Percentiles rank a stretch among this genome's conserved stretches.
These are phyloP conservation scores for Phytophthora pluvialis DNA, from an alignment of 352 stramenopile species.

Conservation along the genomic window DNA sequence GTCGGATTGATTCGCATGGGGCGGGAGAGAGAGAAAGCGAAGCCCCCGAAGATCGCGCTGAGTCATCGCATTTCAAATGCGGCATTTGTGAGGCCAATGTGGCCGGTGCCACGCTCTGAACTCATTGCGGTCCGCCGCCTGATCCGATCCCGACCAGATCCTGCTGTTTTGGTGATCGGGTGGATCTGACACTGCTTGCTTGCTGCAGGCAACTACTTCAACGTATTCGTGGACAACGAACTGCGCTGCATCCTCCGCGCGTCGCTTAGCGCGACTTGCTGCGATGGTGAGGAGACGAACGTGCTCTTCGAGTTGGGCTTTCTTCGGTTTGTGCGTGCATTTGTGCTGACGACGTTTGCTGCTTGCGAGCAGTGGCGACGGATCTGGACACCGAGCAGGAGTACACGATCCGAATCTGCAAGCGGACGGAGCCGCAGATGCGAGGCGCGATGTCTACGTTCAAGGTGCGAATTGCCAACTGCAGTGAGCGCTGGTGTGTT, in stretches of 20 bases:
- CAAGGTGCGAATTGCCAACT: conserved; percentile 49
- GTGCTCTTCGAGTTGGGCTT: background rate
- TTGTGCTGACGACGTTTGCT: conserved; percentile 11
- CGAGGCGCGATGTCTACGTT: conserved; percentile 86
- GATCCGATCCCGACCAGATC: conserved; percentile 18
- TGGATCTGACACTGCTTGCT: conserved; percentile 10
- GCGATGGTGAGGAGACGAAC: conserved; percentile 55
- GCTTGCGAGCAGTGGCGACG: conserved; percentile 52
- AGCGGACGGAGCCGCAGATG: conserved; percentile 88
- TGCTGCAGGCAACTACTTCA: conserved; percentile 86
- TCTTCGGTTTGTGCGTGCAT: background rate
- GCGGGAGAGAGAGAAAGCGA: conserved; percentile 11
- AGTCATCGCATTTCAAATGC: conserved; percentile 2
- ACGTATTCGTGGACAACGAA: conserved; percentile 81
- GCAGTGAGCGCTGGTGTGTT: background rate
- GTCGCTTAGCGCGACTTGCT: conserved; percentile 79
- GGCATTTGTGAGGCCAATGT: conserved; percentile 25
- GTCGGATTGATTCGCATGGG: conserved; percentile 19
- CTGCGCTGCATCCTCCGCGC: conserved; percentile 82
- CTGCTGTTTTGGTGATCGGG: conserved; percentile 17
- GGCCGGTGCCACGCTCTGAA: conserved; percentile 50
- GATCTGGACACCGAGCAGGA: conserved; percentile 57
- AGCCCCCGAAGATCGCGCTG: background rate
- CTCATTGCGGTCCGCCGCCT: conserved; percentile 44
- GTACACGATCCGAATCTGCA: conserved; percentile 76